phyloP scores from a whole-genome alignment of 1,139 yeast genomes.

The Hyphopichia burtonii region DNA sequence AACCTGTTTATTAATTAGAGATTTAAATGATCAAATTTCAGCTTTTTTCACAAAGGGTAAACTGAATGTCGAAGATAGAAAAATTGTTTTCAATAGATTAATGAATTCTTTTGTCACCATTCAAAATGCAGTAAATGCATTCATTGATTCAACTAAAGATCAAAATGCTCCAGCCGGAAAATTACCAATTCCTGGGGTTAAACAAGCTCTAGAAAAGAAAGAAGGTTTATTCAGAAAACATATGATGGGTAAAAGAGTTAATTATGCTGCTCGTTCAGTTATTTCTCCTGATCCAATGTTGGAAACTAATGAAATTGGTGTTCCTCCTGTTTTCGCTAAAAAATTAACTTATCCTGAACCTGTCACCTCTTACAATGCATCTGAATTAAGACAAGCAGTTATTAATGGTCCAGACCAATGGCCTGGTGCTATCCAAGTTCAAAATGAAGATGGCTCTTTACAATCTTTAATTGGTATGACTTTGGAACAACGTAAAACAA shows the following conservation, averaged over 20 bases:
- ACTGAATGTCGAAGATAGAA: slow-evolving; percentile 61
- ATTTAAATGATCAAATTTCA: slow-evolving; percentile 77
- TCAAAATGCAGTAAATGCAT: slow-evolving; percentile 93
- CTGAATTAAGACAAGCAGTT: slow-evolving; percentile 90
- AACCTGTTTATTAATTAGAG: slow-evolving; percentile 80
- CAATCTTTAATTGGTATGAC: slow-evolving; percentile 87
- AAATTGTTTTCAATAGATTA: slow-evolving; percentile 76
- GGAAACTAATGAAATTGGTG: slow-evolving; percentile 97
- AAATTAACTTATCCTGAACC: slow-evolving; percentile 98
- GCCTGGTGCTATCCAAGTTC: slow-evolving; percentile 98
- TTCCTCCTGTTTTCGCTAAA: slow-evolving; percentile 96
- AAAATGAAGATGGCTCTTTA: slow-evolving; percentile 92
- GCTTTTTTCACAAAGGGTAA: slow-evolving; percentile 59
- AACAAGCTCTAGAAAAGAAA: slow-evolving; percentile 97
- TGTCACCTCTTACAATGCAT: slow-evolving; percentile 89
- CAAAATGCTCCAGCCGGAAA: slow-evolving; percentile 69
- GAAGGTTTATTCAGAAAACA: slow-evolving; percentile 98
- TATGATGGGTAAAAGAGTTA: slow-evolving; percentile 99
- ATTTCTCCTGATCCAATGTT: slow-evolving; percentile 98
- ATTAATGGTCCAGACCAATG: slow-evolving; percentile 96
- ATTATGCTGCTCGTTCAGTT: slow-evolving; percentile 97
- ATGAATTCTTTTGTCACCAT: slow-evolving; percentile 94
- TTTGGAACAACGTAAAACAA: slow-evolving; percentile 89
- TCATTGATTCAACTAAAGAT: slow-evolving; percentile 88
- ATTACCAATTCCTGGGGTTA: slow-evolving; percentile 87